Evolutionary conservation across 2,329 filamentous ascomycete genomes (phyloP), one percentile per base, ranked within the genome.

Genomic region (Botrytis cinerea): DNA sequence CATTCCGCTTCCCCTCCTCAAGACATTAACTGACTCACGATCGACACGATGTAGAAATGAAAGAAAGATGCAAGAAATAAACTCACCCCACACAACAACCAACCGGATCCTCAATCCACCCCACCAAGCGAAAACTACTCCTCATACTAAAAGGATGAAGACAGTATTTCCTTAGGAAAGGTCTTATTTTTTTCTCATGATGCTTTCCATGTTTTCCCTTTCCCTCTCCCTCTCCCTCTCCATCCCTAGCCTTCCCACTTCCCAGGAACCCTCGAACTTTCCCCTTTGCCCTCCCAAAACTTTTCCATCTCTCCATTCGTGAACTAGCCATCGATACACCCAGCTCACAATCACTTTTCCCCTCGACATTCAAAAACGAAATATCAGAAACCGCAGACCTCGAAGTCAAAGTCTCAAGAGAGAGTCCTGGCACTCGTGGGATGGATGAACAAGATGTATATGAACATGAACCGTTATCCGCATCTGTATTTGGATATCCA

Each of bases 61-160:
- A 61, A 25, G 8, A n/a, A 1, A 51, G n/a, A 54, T 7, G 12
- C 25, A n/a, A 51, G 12, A 61, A 38, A 25, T 14, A 20, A 40
- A 38, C 59, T 61, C 22, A 61, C 59, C 35, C 59, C 22, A 20
- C 35, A 35, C 18, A 35, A 60, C 32, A 22, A 25, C 10, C 35
- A 38, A 61, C 22, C 35, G 59, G 59, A 61, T 61, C 59, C 22
- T 61, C 59, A 61, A 61, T 61, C 59, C 59, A 61, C 10, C 32
- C 35, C 20, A 61, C 22, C 59, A 61, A 40, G 5, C 59, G 32
- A 61, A 61, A 61, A 25, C 59, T 32, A 35, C 40, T 66, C 16
- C 45, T 66, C 62, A 46, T 46, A 32, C 62, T 43, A 66, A 66
- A 46, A 16, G 45, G 45, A 66, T 66, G 40, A 66, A 66, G 25